Base-by-base conservation (phyloP, 192 early-diverging fungal species). In the Powellomyces hirtus region DNA sequence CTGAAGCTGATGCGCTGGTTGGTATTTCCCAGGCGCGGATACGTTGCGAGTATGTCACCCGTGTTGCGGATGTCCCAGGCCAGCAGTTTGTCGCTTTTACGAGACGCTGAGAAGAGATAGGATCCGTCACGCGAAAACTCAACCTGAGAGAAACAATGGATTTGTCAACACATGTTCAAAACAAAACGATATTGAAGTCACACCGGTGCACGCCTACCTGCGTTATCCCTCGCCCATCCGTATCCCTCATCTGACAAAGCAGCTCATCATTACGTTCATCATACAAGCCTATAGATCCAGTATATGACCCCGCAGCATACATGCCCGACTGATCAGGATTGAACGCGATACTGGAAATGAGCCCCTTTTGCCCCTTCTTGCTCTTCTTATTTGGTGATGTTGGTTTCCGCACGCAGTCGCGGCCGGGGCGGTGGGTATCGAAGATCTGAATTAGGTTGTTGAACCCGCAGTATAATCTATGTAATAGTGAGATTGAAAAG, bases 41-140 rank as follows among this genome's bases (percentile, higher is more conserved):
- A 40, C 0, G 75, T 70, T 24, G 76, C 75, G 24, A 89, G 62
- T 0, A 90, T 78, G 20, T 88, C 79, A 0, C 85, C 86, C 52
- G 91, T 80, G 45, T 94, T 86, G 1, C 93, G 77, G 20, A 91
- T 82, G 73, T 94, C 93, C 91, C 93, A 93, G 27, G 86, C 90
- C 0, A 83, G 76, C 18, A 94, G 83, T 30, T 56, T 51, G n/a
- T 74, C 30, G 4, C 84, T 72, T 35, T 84, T 82, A 13, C 93
- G 81, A 18, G 86, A 85, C 31, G 86, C 85, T 0, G 88, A 82
- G 71, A 84, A 94, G 13, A 94, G 64, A n/a, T 81, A 75, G 1
- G 66, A 37, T 11, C 87, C 87, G 67, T 88, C 81, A 2, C 78
- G 77, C 0, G 93, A 86, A 79, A 93, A 94, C 60, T 80, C 51